phyloP scores from a whole-genome alignment of 2,329 filamentous ascomycete species.

The Epichloe glyceriae region DNA sequence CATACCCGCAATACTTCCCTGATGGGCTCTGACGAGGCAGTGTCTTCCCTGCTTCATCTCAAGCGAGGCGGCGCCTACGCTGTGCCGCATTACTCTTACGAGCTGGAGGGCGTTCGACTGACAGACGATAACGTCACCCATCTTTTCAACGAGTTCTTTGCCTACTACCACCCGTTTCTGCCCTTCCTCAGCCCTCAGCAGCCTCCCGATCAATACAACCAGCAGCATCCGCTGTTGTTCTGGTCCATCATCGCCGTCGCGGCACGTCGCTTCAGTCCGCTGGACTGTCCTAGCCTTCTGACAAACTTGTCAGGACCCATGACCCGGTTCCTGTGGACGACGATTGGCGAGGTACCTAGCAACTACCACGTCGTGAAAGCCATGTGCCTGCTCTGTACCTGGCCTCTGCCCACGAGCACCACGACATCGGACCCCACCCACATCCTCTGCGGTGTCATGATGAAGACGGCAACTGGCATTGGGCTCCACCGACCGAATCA shows the following conservation, averaged over 20 bases:
- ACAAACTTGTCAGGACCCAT: conserved; percentile 55
- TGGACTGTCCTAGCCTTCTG: conserved; percentile 47
- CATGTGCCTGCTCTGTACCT: conserved; percentile 65
- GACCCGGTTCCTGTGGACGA: conserved; percentile 62
- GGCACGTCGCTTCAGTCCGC: conserved; percentile 51
- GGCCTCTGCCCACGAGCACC: conserved; percentile 72
- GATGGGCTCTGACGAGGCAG: conserved; percentile 57
- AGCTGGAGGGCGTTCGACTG: conserved; percentile 50
- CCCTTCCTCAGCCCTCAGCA: conserved; percentile 58
- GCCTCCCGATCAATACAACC: conserved; percentile 60
- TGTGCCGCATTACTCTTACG: conserved; percentile 44
- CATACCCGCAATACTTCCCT: conserved; percentile 50
- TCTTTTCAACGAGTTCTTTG: conserved; percentile 65
- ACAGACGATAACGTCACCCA: conserved; percentile 49
- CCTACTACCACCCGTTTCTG: conserved; percentile 63
- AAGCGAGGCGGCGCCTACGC: conserved; percentile 52
- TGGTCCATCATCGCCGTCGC: conserved; percentile 73
- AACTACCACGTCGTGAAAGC: conserved; percentile 74
- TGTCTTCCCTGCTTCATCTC: conserved; percentile 52
- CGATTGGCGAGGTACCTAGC: conserved; percentile 63
- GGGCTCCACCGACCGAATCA: conserved; percentile 70
- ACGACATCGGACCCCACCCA: conserved; percentile 71
- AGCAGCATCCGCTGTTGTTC: conserved; percentile 69
- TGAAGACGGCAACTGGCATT: conserved; percentile 75
- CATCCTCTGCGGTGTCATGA: conserved; percentile 71